A percentile compares a stretch with the other conserved stretches of the same genome.
phyloP scores from a whole-genome alignment of 768 basidiomycete species.

The Hericium alpestre region DNA sequence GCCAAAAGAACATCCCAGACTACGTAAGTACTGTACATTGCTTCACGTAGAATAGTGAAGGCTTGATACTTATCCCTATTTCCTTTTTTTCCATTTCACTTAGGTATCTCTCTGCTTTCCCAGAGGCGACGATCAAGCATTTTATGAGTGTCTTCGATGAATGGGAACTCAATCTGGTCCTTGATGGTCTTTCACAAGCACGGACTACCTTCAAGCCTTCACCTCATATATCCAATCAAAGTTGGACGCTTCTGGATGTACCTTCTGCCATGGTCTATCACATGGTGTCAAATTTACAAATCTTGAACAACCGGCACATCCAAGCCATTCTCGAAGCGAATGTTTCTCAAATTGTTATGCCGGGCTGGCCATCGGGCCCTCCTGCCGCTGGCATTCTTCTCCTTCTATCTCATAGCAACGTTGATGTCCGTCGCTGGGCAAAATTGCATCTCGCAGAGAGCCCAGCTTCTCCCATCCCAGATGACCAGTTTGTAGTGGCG shows the following conservation, averaged over 20 bases:
- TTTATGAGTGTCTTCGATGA: conserved; percentile 57
- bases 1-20: conserved; percentile 53
- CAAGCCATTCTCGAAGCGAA: conserved; percentile 28
- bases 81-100: conserved; percentile 11
- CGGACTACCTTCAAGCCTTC: neutral
- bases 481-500: conserved; percentile 34
- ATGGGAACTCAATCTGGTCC: conserved; percentile 52
- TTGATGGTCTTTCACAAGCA: conserved; percentile 24
- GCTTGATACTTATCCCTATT: neutral
- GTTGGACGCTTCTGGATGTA: conserved; percentile 26
- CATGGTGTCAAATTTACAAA: conserved; percentile 47
- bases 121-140: conserved; percentile 31
- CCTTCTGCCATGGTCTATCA: conserved; percentile 50
- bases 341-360: conserved; percentile 27
- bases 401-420: conserved; percentile 41
- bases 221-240: neutral
- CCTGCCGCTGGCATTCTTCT: conserved; percentile 53
- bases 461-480: conserved; percentile 33
- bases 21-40: conserved; percentile 56
- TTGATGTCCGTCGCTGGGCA: conserved; percentile 52
- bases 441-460: conserved; percentile 29
- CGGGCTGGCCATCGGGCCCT: conserved; percentile 45
- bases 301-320: conserved; percentile 44
- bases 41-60: no score
- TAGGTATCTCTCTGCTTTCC: conserved; percentile 62